Percentiles rank a stretch among this genome's conserved stretches.
Evolutionary conservation across 1,284 basidiomycete genomes (phyloP).

Genomic region (Apiotrichum gracile): DNA sequence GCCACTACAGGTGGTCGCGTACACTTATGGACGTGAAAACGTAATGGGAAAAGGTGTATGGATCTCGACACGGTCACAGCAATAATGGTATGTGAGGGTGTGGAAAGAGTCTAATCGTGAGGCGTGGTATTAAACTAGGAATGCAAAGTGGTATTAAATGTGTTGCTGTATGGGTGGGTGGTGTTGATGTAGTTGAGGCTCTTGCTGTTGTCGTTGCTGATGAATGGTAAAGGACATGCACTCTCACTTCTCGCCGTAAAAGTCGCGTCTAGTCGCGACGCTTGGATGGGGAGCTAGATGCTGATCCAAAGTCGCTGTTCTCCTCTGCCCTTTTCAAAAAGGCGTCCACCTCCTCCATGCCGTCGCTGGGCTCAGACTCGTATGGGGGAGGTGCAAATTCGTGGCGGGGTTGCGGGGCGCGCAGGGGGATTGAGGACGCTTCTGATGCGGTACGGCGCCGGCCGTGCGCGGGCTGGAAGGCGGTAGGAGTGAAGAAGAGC

Average conservation of each 20-base stretch:
- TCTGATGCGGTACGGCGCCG: conserved; percentile 37
- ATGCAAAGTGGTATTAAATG: not conserved
- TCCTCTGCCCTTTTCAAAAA: conserved; percentile 21
- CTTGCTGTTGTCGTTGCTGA: too few relatives aligned
- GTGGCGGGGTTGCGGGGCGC: conserved; percentile 11
- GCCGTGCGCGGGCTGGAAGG: conserved; percentile 31
- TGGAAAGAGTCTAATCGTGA: not conserved
- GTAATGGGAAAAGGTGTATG: not conserved
- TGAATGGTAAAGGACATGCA: too few relatives aligned
- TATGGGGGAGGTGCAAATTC: conserved; percentile 5
- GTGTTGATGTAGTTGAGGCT: too few relatives aligned
- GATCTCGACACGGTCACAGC: too few relatives aligned
- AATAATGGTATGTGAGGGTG: not conserved
- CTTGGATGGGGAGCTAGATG: not conserved
- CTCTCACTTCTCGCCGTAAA: not conserved
- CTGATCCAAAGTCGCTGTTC: not conserved
- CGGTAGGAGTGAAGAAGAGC: conserved; percentile 43
- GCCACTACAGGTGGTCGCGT: not conserved
- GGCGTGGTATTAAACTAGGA: not conserved
- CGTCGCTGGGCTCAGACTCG: conserved; percentile 3
- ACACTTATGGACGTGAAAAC: not conserved
- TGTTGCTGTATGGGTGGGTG: not conserved
- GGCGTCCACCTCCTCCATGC: conserved; percentile 33
- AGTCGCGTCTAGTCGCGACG: not conserved
- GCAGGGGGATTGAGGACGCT: conserved; percentile 33